Evolutionary conservation across 176 grass and related monocot genomes (phyloP), one percentile per base, ranked within the genome.

Genomic region (Alopecurus myosuroides): DNA sequence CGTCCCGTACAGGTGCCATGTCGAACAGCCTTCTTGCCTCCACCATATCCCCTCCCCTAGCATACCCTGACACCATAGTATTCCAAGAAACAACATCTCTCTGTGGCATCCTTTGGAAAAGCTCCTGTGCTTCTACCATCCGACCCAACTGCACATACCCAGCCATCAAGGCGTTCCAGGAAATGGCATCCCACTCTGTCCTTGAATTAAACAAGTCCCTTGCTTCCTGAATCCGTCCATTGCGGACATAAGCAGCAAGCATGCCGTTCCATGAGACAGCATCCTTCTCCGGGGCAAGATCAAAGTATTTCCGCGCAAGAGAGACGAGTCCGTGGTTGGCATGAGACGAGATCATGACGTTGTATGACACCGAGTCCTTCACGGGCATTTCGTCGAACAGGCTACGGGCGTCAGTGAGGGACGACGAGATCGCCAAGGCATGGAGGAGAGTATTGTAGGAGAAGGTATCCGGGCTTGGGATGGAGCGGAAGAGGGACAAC

Each of bases 121-220:
- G 11, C 35, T 92, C 46, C 86, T 33, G 81, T 1, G 91, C 93
- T 49, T 92, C 89, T 40, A 11, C 23, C 81, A 94, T 90, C 48
- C 80, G 76, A 50, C 78, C 87, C 72, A 84, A 85, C 28, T 94
- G 96, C 25, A 83, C 89, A 41, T 92, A 92, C 7, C 91, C 88
- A 26, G 91, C 85, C 40, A 94, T 98, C 71, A 98, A 76, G 25
- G 93, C 89, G n/a, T 98, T 98, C 96, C 93, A 98, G 25, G 96
- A 95, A 58, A 98, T 85, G 6, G 85, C 75, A 86, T 94, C 93
- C 96, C 96, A 98, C 68, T 89, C 64, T 13, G 77, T 68, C 66
- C 89, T 90, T 19, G 96, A 95, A 83, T 87, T 70, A 57, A 98
- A 98, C 37, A 98, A 52, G 11, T 41, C 46, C 74, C 85, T 85